These are phyloP conservation scores for Vitis hybrid DNA, from an alignment of 177 flowering plant species.

Conservation along the genomic window DNA sequence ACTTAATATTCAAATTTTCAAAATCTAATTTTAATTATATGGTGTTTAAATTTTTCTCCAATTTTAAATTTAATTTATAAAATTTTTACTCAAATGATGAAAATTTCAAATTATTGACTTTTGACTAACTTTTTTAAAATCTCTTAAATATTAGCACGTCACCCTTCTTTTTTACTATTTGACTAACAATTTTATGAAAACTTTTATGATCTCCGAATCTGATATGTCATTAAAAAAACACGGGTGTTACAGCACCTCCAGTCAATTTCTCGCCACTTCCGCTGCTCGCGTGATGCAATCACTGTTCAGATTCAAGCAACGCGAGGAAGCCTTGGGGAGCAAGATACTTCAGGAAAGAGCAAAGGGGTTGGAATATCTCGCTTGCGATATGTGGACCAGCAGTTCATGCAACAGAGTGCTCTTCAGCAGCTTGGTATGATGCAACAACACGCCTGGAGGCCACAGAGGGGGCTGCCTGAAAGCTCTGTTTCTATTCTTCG, in stretches of 20 bases:
- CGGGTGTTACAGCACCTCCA: slow-evolving; percentile 32
- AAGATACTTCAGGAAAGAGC: slow-evolving; percentile 43
- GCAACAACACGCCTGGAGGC: slow-evolving; percentile 96
- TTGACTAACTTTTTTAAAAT: too few relatives aligned
- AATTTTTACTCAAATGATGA: too few relatives aligned
- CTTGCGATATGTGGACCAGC: slow-evolving; percentile 84
- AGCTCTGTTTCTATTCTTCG: slow-evolving; percentile 83
- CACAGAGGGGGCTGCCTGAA: slow-evolving; percentile 94
- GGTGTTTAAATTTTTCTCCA: too few relatives aligned
- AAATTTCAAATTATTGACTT: too few relatives aligned
- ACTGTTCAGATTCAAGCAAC: slow-evolving; percentile 57
- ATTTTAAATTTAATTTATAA: too few relatives aligned
- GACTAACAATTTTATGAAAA: too few relatives aligned
- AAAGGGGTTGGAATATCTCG: slow-evolving; percentile 77
- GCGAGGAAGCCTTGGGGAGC: slow-evolving; percentile 74
- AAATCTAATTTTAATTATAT: too few relatives aligned
- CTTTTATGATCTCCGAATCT: too few relatives aligned
- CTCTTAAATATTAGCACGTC: too few relatives aligned
- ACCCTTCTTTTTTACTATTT: too few relatives aligned
- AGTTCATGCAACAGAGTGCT: slow-evolving; percentile 82
- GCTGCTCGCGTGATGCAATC: slow-evolving; percentile 85
- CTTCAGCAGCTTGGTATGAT: slow-evolving; percentile 92
- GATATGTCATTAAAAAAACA: too few relatives aligned
- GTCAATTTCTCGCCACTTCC: slow-evolving; percentile 88
- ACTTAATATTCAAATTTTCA: too few relatives aligned